Evolutionary conservation across 176 grass and related monocot species (phyloP).

Genomic region (Oryza punctata): DNA sequence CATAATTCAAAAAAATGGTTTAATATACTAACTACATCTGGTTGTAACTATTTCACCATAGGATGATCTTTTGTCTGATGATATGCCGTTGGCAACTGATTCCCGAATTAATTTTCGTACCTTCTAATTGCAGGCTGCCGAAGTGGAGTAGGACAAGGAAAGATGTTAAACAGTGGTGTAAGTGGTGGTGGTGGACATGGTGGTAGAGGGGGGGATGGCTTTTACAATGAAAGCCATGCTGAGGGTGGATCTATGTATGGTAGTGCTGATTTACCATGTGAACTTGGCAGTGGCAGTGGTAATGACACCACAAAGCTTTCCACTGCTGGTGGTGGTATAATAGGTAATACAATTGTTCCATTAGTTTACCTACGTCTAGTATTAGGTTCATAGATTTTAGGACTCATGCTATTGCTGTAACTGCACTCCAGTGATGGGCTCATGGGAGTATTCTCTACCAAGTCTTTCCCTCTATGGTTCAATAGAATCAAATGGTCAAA

Average conservation of each 20-base stretch:
- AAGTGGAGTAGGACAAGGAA: conserved; percentile 85
- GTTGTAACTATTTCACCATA: background rate
- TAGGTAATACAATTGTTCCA: conserved; percentile 58
- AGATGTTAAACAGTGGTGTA: conserved; percentile 55
- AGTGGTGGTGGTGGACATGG: conserved; percentile 95
- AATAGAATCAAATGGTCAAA: conserved; percentile 88
- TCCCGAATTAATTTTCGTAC: conserved; percentile 13
- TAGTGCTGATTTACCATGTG: conserved; percentile 88
- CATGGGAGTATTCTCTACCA: conserved; percentile 81
- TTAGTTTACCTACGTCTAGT: conserved; percentile 24
- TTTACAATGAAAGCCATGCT: conserved; percentile 40
- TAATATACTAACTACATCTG: conserved; percentile 1
- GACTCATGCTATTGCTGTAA: conserved; percentile 39
- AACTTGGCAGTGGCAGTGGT: conserved; percentile 97
- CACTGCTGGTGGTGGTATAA: conserved; percentile 93
- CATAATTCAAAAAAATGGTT: background rate
- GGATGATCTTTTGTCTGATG: conserved; percentile 1
- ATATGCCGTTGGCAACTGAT: background rate
- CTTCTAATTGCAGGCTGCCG: conserved; percentile 71
- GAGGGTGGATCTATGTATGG: conserved; percentile 78
- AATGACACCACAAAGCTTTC: conserved; percentile 68
- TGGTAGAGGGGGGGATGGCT: conserved; percentile 82
- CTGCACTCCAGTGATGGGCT: conserved; percentile 80
- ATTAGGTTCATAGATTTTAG: background rate
- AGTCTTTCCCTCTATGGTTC: conserved; percentile 74